These are phyloP conservation scores for Heliamphora pulchella DNA, from an alignment of 179 eudicot genomes.

Conservation along the genomic window DNA sequence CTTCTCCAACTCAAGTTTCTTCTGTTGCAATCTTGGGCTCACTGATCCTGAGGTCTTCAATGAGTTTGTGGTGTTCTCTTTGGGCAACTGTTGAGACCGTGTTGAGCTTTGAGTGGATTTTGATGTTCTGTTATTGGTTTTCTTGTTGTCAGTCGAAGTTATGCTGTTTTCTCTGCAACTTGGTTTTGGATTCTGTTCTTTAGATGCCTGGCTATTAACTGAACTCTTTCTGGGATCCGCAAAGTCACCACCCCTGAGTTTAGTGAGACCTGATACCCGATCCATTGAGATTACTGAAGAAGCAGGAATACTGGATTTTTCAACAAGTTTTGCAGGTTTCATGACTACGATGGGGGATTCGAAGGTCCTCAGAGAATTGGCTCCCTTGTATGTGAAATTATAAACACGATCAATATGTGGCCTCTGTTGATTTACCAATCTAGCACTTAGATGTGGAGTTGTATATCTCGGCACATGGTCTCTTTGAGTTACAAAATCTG, in stretches of 20 bases:
- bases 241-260: conserved; percentile 29
- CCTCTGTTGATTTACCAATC: conserved; percentile 28
- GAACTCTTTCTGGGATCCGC: conserved; percentile 30
- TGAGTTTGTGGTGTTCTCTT: conserved; percentile 37
- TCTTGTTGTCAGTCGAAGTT: conserved; percentile 38
- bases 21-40: conserved; percentile 83
- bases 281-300: conserved; percentile 47
- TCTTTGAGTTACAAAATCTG: conserved; percentile 23
- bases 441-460: conserved; percentile 30
- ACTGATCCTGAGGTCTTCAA: conserved; percentile 54
- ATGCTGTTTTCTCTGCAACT: conserved; percentile 30
- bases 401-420: conserved; percentile 20
- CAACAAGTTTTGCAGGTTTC: conserved; percentile 86
- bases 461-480: conserved; percentile 28
- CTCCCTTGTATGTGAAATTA: conserved; percentile 29
- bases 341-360: conserved; percentile 89
- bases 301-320: conserved; percentile 49
- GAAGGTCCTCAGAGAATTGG: conserved; percentile 26
- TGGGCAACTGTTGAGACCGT: conserved; percentile 36
- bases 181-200: conserved; percentile 36
- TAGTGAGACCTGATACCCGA: conserved; percentile 36
- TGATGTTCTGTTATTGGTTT: conserved; percentile 31
- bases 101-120: conserved; percentile 34
- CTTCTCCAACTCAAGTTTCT: conserved; percentile 67
- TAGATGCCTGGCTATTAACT: conserved; percentile 27